Evolutionary conservation across 176 grass and related monocot species (phyloP), one percentile per base, ranked within the genome.

Genomic region (Bolboschoenus planiculmis): DNA sequence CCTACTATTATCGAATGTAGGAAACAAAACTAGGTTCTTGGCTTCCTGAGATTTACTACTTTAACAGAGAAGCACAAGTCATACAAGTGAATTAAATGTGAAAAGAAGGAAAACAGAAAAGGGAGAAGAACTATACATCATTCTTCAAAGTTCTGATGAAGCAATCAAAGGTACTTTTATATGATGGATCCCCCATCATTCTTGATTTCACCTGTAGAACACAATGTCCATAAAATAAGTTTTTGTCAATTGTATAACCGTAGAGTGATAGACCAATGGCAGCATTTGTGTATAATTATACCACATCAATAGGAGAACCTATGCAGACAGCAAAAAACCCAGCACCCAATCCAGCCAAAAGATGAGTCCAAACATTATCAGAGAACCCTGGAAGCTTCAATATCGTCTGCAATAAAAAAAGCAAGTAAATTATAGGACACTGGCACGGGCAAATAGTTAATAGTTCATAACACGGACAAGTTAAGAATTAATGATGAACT

Each of bases 181-280:
- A 97, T 5, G 88, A 84, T 78, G 92, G 84, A 59, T 97, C 94
- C 16, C 94, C 92, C 94, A 97, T 97, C 94, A 94, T 97, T 92
- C 94, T 97, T 54, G 94, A 97, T 90, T 97, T 97, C 27, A 97
- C 90, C 94, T 97, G 89, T 72, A 75, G 16, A 77, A 53, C 20
- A 2, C 71, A 30, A 48, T 27, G 18, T 27, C 27, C 46, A 20
- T 46, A 1, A 16, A 74, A 67, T 10, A 67, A 40, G 35, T 70
- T 70, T 44, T 33, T 0, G 2, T 53, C 24, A 77, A 51, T 33
- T 18, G 72, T 33, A 30, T 8, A 31, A 9, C 14, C 3, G 21
- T 33, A 53, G 14, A 77, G 27, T 29, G 14, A 77, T 77, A 77
- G 27, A 6, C 26, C 30, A 76, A 77, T 53, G 46, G 26, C 72